Conservation (phyloP, 1,139 yeast genomes). For the Dujonia santamariae region DNA sequence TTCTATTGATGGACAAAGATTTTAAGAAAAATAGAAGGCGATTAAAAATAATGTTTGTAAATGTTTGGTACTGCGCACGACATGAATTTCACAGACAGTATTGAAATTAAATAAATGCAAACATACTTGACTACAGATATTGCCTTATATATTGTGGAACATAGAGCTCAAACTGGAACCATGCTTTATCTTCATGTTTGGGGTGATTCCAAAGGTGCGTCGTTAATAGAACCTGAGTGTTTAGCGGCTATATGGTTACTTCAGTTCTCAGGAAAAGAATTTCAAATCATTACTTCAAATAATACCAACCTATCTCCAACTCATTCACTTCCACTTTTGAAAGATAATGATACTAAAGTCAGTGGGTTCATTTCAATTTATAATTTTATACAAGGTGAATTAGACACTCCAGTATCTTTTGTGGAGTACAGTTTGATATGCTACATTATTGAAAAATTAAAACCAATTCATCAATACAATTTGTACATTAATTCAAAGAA, state of each 20-base stretch:
- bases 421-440: slow-evolving; percentile 24
- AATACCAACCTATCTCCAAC: slow-evolving; percentile 56
- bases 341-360: slow-evolving; percentile 17
- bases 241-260: slow-evolving; percentile 38
- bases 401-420: slow-evolving; percentile 12
- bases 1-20: not conserved
- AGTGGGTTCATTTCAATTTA: slow-evolving; percentile 10
- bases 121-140: no score
- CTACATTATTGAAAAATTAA: slow-evolving; percentile 37
- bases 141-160: no score
- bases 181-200: slow-evolving; percentile 55
- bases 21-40: no score
- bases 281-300: slow-evolving; percentile 49
- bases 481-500: slow-evolving; percentile 58
- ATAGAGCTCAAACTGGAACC: not conserved
- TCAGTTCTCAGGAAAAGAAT: slow-evolving; percentile 10
- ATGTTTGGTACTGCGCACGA: no score
- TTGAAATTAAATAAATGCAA: no score
- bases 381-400: not conserved
- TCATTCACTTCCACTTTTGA: slow-evolving; percentile 56
- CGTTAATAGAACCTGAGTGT: slow-evolving; percentile 40
- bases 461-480: slow-evolving; percentile 57
- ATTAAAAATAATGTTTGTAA: no score
- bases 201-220: slow-evolving; percentile 41
- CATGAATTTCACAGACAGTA: no score